Evolutionary conservation across 2,329 filamentous ascomycete species (phyloP), one percentile per base, ranked within the genome.

Genomic region (Phaeosphaeria sp.): DNA sequence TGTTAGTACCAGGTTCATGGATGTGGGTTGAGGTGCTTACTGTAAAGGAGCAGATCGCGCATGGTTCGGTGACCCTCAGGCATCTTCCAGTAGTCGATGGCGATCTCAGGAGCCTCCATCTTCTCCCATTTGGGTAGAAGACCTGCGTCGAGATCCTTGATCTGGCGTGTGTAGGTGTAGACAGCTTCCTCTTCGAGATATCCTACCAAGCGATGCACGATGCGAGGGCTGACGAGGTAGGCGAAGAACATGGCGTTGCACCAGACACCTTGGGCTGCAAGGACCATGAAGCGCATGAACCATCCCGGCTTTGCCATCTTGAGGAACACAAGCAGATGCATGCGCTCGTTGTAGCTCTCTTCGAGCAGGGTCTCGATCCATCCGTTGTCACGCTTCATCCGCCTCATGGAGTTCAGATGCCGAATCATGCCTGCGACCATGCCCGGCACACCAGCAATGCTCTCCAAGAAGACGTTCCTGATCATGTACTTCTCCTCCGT

Each of bases 131-230:
- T 87, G 0, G 93, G 93, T 15, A 97, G 81, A 57, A 87, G 86
- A n/a, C 94, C 94, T 2, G 85, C 84, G 57, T 98, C 93, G 22
- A 99, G 86, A 72, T 98, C 95, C 65, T 88, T 83, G 68, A 98
- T 91, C 59, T 92, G 91, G 49, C 93, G 88, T 0, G 92, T 95
- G 81, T 99, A 99, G 0, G 95, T 99, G 73, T 96, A 86, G 1
- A 98, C 94, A 8, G 95, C 95, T 78, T 99, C 95, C 77, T 99
- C 95, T 78, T 99, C 95, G 13, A 99, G 87, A 69, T 98, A 98
- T 1, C 93, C 95, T 52, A 98, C 93, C 77, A 99, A 98, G 45
- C 95, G 90, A 78, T 99, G 95, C 72, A 91, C 94, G 62, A 92
- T 94, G 60, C 89, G 88, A 6, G 95, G 94, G 1, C 90, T 92